These are phyloP conservation scores for Solanum lignicaule DNA, from an alignment of 257 asterid species.

Conservation along the genomic window DNA sequence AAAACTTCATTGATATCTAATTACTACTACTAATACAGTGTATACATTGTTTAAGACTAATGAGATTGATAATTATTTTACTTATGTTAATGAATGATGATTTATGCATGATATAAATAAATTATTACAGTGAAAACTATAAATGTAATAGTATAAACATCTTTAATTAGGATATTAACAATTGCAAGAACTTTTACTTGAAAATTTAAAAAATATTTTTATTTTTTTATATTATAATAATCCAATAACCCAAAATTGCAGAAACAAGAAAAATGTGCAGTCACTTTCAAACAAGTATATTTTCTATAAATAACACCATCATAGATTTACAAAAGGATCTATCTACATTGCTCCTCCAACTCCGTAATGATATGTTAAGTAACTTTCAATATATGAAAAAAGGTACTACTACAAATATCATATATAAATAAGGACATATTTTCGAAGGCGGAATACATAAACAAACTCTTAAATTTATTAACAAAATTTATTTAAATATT, in stretches of 20 bases:
- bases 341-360: background rate
- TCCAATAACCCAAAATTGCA: background rate
- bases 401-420: background rate
- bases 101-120: background rate
- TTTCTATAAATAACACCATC: background rate
- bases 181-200: background rate
- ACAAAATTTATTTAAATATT: background rate
- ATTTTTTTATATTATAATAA: background rate
- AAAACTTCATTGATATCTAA: background rate
- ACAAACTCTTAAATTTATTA: background rate
- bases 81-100: background rate
- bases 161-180: background rate
- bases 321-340: background rate
- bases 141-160: background rate
- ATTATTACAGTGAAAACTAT: background rate
- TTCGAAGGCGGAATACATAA: too few species aligned
- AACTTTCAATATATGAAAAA: background rate
- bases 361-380: background rate
- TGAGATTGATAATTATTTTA: background rate
- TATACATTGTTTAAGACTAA: background rate
- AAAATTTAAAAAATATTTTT: too few species aligned
- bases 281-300: background rate
- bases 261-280: background rate
- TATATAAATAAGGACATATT: background rate
- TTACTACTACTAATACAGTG: background rate